Percentiles rank a stretch among this genome's conserved stretches.
Evolutionary conservation across 225 moss, liverwort and hornwort species (phyloP).

Genomic region (Thuidium tamariscinum): DNA sequence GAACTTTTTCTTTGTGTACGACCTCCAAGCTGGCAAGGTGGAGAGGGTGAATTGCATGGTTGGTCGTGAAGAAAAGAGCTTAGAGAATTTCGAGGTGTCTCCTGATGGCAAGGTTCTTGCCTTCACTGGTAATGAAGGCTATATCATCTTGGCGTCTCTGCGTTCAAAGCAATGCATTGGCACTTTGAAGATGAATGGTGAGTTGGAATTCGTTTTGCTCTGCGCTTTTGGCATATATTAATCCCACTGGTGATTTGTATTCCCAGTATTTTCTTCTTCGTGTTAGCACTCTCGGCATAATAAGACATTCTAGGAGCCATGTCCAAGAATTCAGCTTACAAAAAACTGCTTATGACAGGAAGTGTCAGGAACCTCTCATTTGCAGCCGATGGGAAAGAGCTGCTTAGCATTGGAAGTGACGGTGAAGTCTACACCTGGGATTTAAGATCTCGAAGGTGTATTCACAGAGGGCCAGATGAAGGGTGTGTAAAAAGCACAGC

Average conservation of each 20-base stretch:
- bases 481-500: constrained; percentile 63
- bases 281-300: neutral
- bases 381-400: constrained; percentile 57
- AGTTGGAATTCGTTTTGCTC: neutral
- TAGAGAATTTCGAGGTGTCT: constrained; percentile 76
- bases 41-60: constrained; percentile 68
- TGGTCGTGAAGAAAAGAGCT: constrained; percentile 74
- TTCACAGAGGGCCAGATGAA: constrained; percentile 77
- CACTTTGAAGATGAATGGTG: constrained; percentile 94
- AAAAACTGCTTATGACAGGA: neutral
- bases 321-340: neutral
- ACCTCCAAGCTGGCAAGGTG: constrained; percentile 74
- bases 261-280: neutral
- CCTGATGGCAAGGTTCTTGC: constrained; percentile 75
- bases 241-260: neutral
- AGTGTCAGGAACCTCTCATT: constrained; percentile 59
- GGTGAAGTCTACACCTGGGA: constrained; percentile 95
- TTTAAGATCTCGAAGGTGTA: constrained; percentile 70
- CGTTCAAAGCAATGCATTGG: constrained; percentile 67
- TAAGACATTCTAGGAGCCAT: neutral
- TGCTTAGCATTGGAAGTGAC: constrained; percentile 78
- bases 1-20: constrained; percentile 68
- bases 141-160: constrained; percentile 77
- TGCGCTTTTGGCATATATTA: neutral
- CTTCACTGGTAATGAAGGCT: constrained; percentile 77